phyloP scores from a whole-genome alignment of 2,329 filamentous ascomycete species.

The Penicillium hesseltinei region DNA sequence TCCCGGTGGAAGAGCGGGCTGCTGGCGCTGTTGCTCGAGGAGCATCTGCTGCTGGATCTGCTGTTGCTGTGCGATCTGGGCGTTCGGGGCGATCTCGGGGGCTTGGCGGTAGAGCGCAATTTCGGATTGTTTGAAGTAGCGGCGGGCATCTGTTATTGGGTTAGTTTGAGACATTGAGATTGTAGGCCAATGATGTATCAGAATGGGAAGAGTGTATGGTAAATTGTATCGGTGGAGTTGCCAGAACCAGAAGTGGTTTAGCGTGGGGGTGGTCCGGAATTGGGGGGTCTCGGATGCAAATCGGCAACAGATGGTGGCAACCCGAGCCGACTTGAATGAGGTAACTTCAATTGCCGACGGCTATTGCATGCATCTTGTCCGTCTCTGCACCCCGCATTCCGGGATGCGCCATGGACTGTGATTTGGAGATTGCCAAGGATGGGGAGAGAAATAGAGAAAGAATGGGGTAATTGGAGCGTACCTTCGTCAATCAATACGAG shows the following conservation, averaged over 20 bases:
- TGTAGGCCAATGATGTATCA: constrained; percentile 5
- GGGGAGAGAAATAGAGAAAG: background rate
- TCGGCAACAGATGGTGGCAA: constrained; percentile 10
- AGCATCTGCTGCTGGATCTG: constrained; percentile 41
- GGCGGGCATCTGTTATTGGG: constrained; percentile 68
- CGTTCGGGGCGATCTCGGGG: constrained; percentile 46
- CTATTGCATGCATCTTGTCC: constrained; percentile 25
- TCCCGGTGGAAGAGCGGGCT: constrained; percentile 37
- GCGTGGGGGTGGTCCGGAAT: constrained; percentile 33
- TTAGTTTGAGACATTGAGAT: constrained; percentile 6
- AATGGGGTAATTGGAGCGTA: constrained; percentile 33
- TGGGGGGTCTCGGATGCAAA: constrained; percentile 16
- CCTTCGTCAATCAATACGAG: constrained; percentile 94
- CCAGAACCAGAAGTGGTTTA: constrained; percentile 25
- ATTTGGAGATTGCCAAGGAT: background rate
- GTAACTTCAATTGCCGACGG: constrained; percentile 38
- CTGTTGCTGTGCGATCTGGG: constrained; percentile 42
- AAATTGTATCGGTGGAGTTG: constrained; percentile 20
- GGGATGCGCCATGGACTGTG: constrained; percentile 1
- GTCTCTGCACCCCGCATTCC: constrained; percentile 5
- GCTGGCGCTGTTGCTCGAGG: constrained; percentile 33
- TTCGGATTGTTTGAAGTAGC: constrained; percentile 99
- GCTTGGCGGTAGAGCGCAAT: constrained; percentile 90
- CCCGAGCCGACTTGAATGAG: constrained; percentile 19
- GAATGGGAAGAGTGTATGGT: constrained; percentile 13